Base-by-base conservation (phyloP, 208 protist species). In the Trichomonas vaginalis region DNA sequence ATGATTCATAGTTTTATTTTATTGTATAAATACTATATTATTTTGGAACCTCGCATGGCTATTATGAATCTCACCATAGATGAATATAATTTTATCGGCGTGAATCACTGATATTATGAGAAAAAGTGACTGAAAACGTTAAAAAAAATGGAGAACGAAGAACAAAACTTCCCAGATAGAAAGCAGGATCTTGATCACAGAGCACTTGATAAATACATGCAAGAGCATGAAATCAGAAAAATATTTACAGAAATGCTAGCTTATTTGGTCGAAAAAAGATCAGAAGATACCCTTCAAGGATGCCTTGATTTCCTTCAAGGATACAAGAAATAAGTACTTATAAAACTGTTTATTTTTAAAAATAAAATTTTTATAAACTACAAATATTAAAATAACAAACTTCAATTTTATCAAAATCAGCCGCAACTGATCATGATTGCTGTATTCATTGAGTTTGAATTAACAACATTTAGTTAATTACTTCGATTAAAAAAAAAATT, bases 211-310 rank as follows among this genome's bases (percentile, higher is more conserved):
- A 92, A 92, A 92, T 92, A 92, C 39, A 92, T 92, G 86, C 40
- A 92, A 47, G 86, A 92, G 17, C 86, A 92, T 51, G 56, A 92
- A 46, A 32, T 92, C 39, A 35, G 86, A 35, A 14, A 92, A 51
- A 48, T 92, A 39, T 92, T 92, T 8, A 92, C 86, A 92, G 45
- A 92, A 92, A 92, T 92, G 45, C 42, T 92, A 35, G 86, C 86
- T 32, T 51, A 92, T 27, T 45, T 92, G 23, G 86, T 92, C 17
- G 86, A 92, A 47, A 92, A 92, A 35, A 48, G 86, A 51, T 92
- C 40, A 23, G 86, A 92, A 45, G 86, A 92, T 51, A 42, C 40
- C 17, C 15, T 92, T 32, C 86, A 92, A 51, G 86, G 86, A 45
- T 17, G 27, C 27, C 12, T 92, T 56, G 86, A 92, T 39, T 92